Base-by-base conservation (phyloP, 495 filamentous ascomycete genomes). In the Penicillium soppii region DNA sequence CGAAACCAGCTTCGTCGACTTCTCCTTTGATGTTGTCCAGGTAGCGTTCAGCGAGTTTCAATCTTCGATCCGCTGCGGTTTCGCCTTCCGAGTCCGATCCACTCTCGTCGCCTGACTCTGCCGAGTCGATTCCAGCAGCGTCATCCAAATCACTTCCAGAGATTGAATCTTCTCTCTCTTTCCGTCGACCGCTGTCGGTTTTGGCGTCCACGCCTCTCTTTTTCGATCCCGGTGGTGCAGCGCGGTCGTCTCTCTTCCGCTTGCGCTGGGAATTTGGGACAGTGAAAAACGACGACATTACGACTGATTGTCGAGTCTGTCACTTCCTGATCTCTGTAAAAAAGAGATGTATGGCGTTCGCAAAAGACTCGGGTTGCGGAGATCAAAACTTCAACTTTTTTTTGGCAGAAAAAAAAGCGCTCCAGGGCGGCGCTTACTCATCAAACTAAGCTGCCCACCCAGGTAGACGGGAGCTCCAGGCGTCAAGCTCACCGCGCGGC, bases 31-130 rank as follows among this genome's bases (percentile, higher is more conserved):
- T 85, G 63, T 95, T 96, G 15, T 95, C 88, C 38, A 98, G 77
- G 67, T 97, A 97, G 55, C 89, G 85, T 72, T 97, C 90, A 7
- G 94, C 94, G 29, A 98, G 82, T 59, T 92, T 85, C 58, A 96
- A 67, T 50, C 94, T 81, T 67, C 89, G 85, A 60, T 96, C 90
- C 50, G 89, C 90, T 2, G 85, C 90, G 10, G 94, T 97, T 70
- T 97, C 95, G 57, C 82, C 78, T 32, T 82, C 78, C 3, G 75
- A 75, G 49, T 72, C 80, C 6, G 79, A 82, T 33, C 71, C 76
- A 45, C 63, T 71, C 26, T 74, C 75, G 4, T 67, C 71, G 5
- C 74, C 75, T 7, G 76, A 78, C 23, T 66, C 62, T 37, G 53
- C 66, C 19, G 72, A 71, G 0, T 63, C 70, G 13, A 73, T 68